Evolutionary conservation across 352 stramenopile genomes (phyloP), one percentile per base, ranked within the genome.

Genomic region (Pythium utonaiense): DNA sequence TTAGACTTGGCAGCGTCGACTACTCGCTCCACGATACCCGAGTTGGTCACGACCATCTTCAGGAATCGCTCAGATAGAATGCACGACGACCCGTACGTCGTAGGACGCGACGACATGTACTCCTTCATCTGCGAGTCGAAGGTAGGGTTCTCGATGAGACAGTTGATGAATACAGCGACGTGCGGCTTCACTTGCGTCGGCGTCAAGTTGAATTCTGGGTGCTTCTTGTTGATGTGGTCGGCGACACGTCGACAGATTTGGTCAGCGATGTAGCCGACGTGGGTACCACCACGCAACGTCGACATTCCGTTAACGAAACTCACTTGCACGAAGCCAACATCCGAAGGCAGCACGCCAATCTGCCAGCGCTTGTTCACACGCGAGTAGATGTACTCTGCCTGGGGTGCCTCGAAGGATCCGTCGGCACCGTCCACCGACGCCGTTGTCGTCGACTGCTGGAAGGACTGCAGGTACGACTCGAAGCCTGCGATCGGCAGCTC

Each of bases 111-210:
- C 3, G 97, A 99, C 50, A 99, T 91, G 59, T 91, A 96, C 70
- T 99, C 98, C 71, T 99, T 99, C 62, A 98, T 99, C 66, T 99
- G 98, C 54, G 94, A 99, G 67, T 99, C 97, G 69, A 99, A 99
- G 2, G 96, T 97, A 17, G 97, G 97, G 72, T 99, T 99, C 56
- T 98, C 93, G 21, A 99, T 97, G 49, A 99, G 80, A 60, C 89
- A 98, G 73, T 99, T 99, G 42, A 99, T 96, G 75, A 99, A 99
- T 16, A 99, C 80, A 9, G 80, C 87, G 28, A 99, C 70, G 71
- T 99, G 96, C 50, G 98, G 97, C 74, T 99, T 99, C 73, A 99
- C 97, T 50, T 98, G 89, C 8, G 83, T 77, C 0, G 90, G 77
- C 22, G 93, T 99, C 16, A 99, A 74, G 12, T 91, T 91, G 4